These are phyloP conservation scores for Diaporthe citriasiana DNA, from an alignment of 2,329 filamentous ascomycete genomes.

Conservation along the genomic window DNA sequence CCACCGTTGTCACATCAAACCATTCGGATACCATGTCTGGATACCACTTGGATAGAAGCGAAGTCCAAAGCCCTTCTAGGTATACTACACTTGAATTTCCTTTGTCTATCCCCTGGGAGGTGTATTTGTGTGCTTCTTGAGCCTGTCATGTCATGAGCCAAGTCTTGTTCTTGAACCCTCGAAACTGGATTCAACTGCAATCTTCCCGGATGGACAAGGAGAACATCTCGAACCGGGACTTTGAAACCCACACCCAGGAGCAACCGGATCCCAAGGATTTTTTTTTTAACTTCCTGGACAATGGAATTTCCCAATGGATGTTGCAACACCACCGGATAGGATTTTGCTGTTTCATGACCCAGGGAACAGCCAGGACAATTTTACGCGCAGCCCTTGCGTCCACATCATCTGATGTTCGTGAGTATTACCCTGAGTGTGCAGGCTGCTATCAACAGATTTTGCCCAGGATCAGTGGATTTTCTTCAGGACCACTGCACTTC, in stretches of 20 bases:
- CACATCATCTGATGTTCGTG: slow-evolving; percentile 10
- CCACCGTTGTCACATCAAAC: slow-evolving; percentile 63
- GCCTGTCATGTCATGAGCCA: slow-evolving; percentile 33
- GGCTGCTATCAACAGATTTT: slow-evolving; percentile 36
- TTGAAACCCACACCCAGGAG: neutral
- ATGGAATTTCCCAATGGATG: neutral
- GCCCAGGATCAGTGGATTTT: slow-evolving; percentile 14
- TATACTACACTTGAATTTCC: slow-evolving; percentile 66
- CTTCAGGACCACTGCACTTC: neutral
- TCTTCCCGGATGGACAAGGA: slow-evolving; percentile 1
- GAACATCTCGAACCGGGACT: neutral
- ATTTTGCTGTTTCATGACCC: too few relatives aligned
- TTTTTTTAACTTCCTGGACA: neutral
- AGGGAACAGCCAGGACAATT: neutral
- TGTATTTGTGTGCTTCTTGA: slow-evolving; percentile 51
- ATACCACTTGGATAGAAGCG: slow-evolving; percentile 69
- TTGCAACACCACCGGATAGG: neutral
- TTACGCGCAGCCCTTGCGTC: neutral
- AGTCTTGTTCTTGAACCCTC: slow-evolving; percentile 41
- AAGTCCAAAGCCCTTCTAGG: slow-evolving; percentile 73
- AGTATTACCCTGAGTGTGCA: slow-evolving; percentile 34
- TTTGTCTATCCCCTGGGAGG: slow-evolving; percentile 61
- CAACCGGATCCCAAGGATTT: neutral
- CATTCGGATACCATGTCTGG: slow-evolving; percentile 62
- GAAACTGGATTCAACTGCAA: slow-evolving; percentile 43